Base-by-base conservation (phyloP, 1,139 yeast genomes). In the Zygosaccharomyces pseudobailii region DNA sequence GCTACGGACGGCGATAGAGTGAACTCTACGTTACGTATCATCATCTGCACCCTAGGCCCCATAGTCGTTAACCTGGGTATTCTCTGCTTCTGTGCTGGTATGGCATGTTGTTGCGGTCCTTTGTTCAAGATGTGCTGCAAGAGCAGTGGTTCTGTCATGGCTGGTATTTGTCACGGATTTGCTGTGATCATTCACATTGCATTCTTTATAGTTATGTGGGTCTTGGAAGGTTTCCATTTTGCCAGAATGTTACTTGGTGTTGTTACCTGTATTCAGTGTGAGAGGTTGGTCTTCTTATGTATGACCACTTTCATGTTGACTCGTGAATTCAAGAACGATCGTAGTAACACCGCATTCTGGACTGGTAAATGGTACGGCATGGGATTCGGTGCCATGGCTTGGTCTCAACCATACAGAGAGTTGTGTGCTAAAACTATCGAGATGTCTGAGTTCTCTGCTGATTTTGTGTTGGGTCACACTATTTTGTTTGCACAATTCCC, bases 361-460 rank as follows among this genome's bases (percentile, higher is more conserved):
- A 86, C 96, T 53, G 99, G 99, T 78, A 90, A 90, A 72, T 92
- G 99, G 99, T 88, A 90, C 71, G 90, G 95, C 54, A 76, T 88
- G 55, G 95, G 96, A 65, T 74, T 92, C 73, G 98, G 98, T 54
- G 84, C 87, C 82, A 84, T 87, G 82, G 96, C 97, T 20, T 79
- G 87, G 76, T 86, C 97, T 33, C 98, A 92, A 74, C 98, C 99
- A 55, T 69, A 87, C 43, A 87, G 99, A 78, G 99, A 92, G 74
- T 89, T 87, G 69, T 80, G 84, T 65, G 97, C 97, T 61, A 92
- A 92, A 79, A 78, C 84, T 56, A 87, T 90, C 59, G 99, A 92
- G 75, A 74, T 87, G 77, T 87, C 96, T 52, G 95, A 90, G 73
- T 92, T 92, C 71, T 95, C 96, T 25, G 97, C 97, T 65, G 99